Base-by-base conservation (phyloP, 345 rosid genomes). In the Crucihimalaya himalaica region DNA sequence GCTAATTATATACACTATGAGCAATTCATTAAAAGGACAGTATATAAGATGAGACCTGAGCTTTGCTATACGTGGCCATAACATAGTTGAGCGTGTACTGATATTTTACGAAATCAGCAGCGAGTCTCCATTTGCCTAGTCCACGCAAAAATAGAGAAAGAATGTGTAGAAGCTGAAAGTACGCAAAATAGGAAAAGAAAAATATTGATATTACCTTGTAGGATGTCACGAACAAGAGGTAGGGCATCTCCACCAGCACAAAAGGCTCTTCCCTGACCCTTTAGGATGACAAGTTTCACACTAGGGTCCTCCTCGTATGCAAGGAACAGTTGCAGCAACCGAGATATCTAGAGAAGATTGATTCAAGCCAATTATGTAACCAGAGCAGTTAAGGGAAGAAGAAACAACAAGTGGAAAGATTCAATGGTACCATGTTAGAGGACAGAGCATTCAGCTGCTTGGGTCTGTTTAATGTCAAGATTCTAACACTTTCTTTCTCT, bases 251-350 rank as follows among this genome's bases (percentile, higher is more conserved):
- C 97, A 34, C 96, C 96, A 7, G 90, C 91, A 71, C 85, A 90
- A 61, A 93, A 90, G 16, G 96, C 87, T 81, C 91, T 85, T 71
- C 98, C 98, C 19, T 81, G 83, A 3, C 95, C 93, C 92, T 91
- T 91, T 28, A 93, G 63, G 34, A 93, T 78, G 68, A 91, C 19
- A 52, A 93, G 75, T 69, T 86, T 85, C 68, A 89, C 97, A 74
- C 68, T 77, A 40, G 86, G 73, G 59, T 89, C 88, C 42, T 79
- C 52, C 76, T 89, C 91, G 19, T 79, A 89, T 53, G 81, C 82
- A 75, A 76, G 68, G 59, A 93, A 91, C 70, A 85, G 84, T 46
- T 91, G 85, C 66, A 80, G 46, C 32, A 90, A 77, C 40, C 76
- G 84, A 80, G 84, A 72, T 70, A 85, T 34, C 98, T 93, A 48